Base-by-base conservation (phyloP, 2,329 filamentous ascomycete species). In the Microsporum audouinii region DNA sequence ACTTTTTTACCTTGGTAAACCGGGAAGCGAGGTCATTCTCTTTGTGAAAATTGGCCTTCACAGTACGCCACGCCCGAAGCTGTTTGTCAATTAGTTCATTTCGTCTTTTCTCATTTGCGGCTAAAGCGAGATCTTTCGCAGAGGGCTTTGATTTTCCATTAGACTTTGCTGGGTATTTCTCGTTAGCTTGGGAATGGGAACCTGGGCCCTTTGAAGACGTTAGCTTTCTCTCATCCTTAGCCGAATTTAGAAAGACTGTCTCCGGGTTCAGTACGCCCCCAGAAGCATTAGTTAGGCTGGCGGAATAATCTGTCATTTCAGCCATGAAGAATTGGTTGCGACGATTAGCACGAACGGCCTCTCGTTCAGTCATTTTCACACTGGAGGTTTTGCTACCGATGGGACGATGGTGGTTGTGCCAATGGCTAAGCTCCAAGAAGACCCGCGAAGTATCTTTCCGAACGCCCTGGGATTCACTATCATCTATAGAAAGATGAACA, bases 221-320 rank as follows among this genome's bases (percentile, higher is more conserved):
- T 36, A 59, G 55, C 6, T 61, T 59, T 33, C 55, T 61, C 31
- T 57, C 31, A 38, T 67, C 63, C 2, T 64, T 69, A 5, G 62
- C 43, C 43, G 63, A 62, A 5, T 62, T 59, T 23, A 82, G 78
- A 1, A 86, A 80, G 3, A 89, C 81, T 2, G 77, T 82, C 68
- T 89, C 85, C 0, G 85, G 85, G 29, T 86, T 78, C 3, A 89
- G 77, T 1, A 75, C 76, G 64, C 84, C 87, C 2, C 85, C 86
- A 1, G 79, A 76, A 0, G 83, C 77, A 61, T 84, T 86, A 0
- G 85, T 88, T 55, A 90, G 76, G 71, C 85, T 88, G 10, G 84
- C 85, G 1, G 88, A 85, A 69, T 90, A 91, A 0, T 79, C 77
- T 33, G 80, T 79, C 72, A 87, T 87, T 62, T 88, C 84, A 1